A percentile compares a stretch with the other conserved stretches of the same genome.
Evolutionary conservation across 805 yeast species (phyloP).

Genomic region (Saccharomyces eubayanus): DNA sequence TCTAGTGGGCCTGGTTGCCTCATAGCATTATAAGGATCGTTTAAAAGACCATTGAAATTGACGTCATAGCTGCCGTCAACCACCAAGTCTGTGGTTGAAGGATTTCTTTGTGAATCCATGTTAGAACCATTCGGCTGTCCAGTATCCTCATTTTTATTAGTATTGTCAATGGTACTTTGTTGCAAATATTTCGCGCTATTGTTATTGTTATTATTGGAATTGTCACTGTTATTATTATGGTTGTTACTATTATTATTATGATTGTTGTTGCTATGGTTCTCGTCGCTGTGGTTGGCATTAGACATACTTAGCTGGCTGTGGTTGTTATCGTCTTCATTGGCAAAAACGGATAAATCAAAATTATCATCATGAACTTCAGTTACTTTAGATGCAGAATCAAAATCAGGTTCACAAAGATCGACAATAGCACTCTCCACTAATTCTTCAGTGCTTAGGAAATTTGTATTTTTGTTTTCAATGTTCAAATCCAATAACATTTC

Average conservation of each 20-base stretch:
- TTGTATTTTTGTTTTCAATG: conserved; percentile 35
- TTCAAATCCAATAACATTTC: conserved; percentile 45
- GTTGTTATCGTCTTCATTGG: background rate
- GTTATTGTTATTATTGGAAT: background rate
- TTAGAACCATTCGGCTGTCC: background rate
- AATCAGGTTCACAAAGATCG: conserved; percentile 35
- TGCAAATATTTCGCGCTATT: background rate
- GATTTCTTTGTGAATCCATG: background rate
- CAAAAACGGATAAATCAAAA: background rate
- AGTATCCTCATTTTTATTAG: background rate
- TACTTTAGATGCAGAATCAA: background rate
- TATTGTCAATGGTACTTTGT: background rate
- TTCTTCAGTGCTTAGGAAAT: conserved; percentile 52
- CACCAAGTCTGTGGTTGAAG: background rate
- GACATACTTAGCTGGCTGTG: background rate
- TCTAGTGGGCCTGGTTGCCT: background rate
- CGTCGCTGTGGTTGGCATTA: background rate
- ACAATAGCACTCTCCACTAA: conserved; percentile 52
- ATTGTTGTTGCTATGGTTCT: background rate
- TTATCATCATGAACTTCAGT: background rate
- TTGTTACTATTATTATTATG: conserved; percentile 1
- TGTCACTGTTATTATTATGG: background rate
- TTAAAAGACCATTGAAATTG: conserved; percentile 6
- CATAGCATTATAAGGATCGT: background rate
- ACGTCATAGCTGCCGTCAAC: conserved; percentile 7